phyloP scores from a whole-genome alignment of 208 protist genomes.

The Crithidia bombi region DNA sequence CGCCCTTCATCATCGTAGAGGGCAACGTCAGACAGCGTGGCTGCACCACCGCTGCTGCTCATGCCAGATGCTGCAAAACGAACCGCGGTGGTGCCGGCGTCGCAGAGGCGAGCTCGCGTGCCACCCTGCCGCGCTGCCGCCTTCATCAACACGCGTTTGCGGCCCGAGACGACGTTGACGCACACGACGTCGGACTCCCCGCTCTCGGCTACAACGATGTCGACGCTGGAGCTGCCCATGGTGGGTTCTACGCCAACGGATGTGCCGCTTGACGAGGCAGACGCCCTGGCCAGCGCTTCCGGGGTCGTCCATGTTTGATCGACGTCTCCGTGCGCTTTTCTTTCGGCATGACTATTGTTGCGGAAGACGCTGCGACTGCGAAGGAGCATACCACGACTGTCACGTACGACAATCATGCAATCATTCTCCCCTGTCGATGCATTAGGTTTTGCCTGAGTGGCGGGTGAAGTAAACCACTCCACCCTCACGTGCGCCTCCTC shows the following conservation, averaged over 20 bases:
- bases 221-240: too few relatives aligned
- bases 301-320: slow-evolving; percentile 1
- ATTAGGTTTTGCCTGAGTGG: not conserved
- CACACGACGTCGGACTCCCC: slow-evolving; percentile 20
- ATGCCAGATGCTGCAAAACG: slow-evolving; percentile 26
- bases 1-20: slow-evolving; percentile 30
- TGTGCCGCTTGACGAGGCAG: not conserved
- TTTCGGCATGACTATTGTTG: too few relatives aligned
- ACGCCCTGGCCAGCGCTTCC: slow-evolving; percentile 6
- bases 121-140: slow-evolving; percentile 3
- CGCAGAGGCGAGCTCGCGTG: slow-evolving; percentile 8
- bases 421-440: not conserved
- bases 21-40: not conserved
- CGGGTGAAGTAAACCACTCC: slow-evolving; percentile 6
- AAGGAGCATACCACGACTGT: slow-evolving; percentile 22
- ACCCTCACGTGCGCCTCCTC: not conserved
- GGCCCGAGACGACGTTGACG: slow-evolving; percentile 8
- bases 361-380: not conserved
- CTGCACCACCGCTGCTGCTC: not conserved
- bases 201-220: slow-evolving; percentile 6
- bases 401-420: slow-evolving; percentile 5
- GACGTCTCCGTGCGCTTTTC: not conserved
- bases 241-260: not conserved
- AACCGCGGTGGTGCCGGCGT: slow-evolving; percentile 21
- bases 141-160: slow-evolving; percentile 24